Evolutionary conservation across 2,329 filamentous ascomycete species (phyloP).

Genomic region (Neofusicoccum cordaticola): DNA sequence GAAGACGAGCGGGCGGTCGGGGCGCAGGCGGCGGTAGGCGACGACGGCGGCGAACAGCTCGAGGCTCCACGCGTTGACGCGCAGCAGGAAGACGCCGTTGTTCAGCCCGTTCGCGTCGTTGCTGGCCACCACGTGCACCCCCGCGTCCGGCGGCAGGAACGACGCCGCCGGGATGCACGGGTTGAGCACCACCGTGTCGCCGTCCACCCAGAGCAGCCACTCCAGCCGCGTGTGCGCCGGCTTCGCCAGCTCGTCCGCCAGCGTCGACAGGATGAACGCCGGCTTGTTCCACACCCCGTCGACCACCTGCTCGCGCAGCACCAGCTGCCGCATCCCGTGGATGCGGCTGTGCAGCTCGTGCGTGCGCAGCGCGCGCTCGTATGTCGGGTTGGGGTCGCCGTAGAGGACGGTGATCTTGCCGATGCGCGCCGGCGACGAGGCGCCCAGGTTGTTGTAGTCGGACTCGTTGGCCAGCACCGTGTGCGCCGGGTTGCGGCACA

Average conservation of each 20-base stretch:
- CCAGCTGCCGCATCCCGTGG: slow-evolving; percentile 35
- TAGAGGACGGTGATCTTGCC: slow-evolving; percentile 18
- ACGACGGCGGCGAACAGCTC: slow-evolving; percentile 40
- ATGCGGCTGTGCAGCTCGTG: slow-evolving; percentile 33
- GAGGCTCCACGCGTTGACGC: slow-evolving; percentile 40
- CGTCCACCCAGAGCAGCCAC: slow-evolving; percentile 7
- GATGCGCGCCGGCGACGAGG: not conserved
- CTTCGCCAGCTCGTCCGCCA: not conserved
- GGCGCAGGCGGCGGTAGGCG: slow-evolving; percentile 39
- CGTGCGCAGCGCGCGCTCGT: slow-evolving; percentile 34
- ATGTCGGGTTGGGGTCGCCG: slow-evolving; percentile 22
- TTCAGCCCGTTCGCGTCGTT: slow-evolving; percentile 44
- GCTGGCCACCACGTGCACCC: slow-evolving; percentile 30
- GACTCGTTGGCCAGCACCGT: not conserved
- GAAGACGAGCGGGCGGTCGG: slow-evolving; percentile 34
- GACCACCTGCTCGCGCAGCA: slow-evolving; percentile 22
- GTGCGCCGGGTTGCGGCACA: not conserved
- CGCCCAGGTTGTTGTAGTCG: slow-evolving; percentile 4
- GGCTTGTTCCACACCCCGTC: slow-evolving; percentile 6
- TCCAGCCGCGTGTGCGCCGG: not conserved
- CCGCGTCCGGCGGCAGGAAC: not conserved
- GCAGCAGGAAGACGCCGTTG: slow-evolving; percentile 43
- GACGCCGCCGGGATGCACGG: not conserved
- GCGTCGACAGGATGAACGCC: not conserved
- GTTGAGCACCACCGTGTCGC: slow-evolving; percentile 8